phyloP scores from a whole-genome alignment of 129 eudicot genomes.

The Calendula officinalis region DNA sequence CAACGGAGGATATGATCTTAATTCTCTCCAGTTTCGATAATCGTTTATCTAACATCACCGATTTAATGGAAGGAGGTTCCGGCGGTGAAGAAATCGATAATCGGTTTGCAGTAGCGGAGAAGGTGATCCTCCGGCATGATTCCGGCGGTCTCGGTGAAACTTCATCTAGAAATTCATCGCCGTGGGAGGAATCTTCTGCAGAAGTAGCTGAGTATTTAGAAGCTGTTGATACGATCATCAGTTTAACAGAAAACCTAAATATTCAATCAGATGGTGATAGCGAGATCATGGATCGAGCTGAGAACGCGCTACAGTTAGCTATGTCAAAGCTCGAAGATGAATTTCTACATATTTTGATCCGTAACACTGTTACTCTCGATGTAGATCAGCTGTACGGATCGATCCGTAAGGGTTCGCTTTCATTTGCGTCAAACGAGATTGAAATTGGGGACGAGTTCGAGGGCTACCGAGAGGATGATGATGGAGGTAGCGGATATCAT shows the following conservation, averaged over 20 bases:
- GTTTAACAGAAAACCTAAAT: constrained; percentile 44
- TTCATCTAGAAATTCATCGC: constrained; percentile 15
- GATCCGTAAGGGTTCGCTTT: constrained; percentile 42
- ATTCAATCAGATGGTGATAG: constrained; percentile 23
- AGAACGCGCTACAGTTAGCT: constrained; percentile 69
- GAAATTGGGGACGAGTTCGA: constrained; percentile 46
- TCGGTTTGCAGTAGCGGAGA: constrained; percentile 59
- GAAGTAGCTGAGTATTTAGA: constrained; percentile 43
- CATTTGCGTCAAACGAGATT: constrained; percentile 39
- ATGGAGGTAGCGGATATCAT: constrained; percentile 36
- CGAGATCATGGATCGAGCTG: constrained; percentile 64
- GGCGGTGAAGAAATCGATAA: constrained; percentile 16
- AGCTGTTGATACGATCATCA: constrained; percentile 61
- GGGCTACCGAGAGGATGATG: constrained; percentile 35
- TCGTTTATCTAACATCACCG: constrained; percentile 73
- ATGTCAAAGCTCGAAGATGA: constrained; percentile 81
- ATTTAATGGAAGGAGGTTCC: constrained; percentile 31
- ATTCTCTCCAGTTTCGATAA: constrained; percentile 79
- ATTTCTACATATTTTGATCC: constrained; percentile 52
- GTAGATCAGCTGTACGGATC: constrained; percentile 61
- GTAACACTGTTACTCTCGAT: constrained; percentile 53
- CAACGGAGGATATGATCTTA: constrained; percentile 71
- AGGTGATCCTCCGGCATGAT: constrained; percentile 45
- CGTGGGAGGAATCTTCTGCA: constrained; percentile 36
- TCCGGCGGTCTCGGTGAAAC: constrained; percentile 25